These are phyloP conservation scores for Biancaea sappan DNA, from an alignment of 306 rosid genomes.

Conservation along the genomic window DNA sequence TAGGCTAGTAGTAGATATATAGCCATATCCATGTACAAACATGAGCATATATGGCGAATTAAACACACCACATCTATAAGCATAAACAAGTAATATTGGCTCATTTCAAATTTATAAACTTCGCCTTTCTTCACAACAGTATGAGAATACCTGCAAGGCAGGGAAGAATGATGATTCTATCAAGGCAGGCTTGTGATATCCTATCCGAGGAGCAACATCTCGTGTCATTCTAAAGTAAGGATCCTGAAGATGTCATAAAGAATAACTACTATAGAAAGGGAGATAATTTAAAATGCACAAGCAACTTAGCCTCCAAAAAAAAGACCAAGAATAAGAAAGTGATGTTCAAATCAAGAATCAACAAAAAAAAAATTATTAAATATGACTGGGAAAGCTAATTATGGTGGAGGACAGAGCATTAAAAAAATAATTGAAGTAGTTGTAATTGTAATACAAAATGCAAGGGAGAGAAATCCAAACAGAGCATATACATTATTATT, in stretches of 20 bases:
- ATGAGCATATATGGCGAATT: constrained; percentile 10
- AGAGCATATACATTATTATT: not conserved
- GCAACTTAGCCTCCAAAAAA: not conserved
- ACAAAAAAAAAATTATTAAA: not conserved
- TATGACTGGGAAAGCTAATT: not conserved
- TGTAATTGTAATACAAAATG: not conserved
- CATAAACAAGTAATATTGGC: constrained; percentile 4
- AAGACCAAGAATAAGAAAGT: not conserved
- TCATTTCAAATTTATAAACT: not conserved
- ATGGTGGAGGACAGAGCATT: not conserved
- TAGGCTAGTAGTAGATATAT: not conserved
- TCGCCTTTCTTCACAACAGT: constrained; percentile 1
- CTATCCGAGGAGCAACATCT: constrained; percentile 91
- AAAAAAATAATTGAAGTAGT: constrained; percentile 1
- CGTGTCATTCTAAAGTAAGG: constrained; percentile 97
- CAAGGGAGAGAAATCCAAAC: constrained; percentile 3
- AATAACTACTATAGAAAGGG: constrained; percentile 14
- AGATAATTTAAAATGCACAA: constrained; percentile 5
- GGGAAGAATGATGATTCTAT: constrained; percentile 91
- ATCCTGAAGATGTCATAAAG: constrained; percentile 62
- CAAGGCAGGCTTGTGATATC: constrained; percentile 83
- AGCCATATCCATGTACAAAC: not conserved
- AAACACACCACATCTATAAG: not conserved
- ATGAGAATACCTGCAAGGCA: constrained; percentile 77
- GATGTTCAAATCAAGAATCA: not conserved